phyloP scores from a whole-genome alignment of 805 yeast species.

The Vanderwaltozyma yarrowii region DNA sequence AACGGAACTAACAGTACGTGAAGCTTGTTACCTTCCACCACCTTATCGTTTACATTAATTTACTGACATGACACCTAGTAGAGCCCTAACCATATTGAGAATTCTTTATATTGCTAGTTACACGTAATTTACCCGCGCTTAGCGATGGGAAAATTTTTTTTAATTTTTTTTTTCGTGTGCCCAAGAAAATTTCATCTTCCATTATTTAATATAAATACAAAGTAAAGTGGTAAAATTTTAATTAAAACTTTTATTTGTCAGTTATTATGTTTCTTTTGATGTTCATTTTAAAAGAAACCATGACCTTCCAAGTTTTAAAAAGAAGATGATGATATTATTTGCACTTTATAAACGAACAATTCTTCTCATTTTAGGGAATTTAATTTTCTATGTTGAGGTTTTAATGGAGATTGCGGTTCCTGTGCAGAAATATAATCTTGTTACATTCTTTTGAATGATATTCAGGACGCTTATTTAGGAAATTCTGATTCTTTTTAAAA shows the following conservation, averaged over 20 bases:
- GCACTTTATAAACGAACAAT: conserved; percentile 28
- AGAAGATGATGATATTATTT: conserved; percentile 30
- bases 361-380: conserved; percentile 18
- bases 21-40: no score
- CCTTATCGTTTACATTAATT: no score
- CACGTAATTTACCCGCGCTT: no score
- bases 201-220: not conserved
- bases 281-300: conserved; percentile 9
- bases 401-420: conserved; percentile 32
- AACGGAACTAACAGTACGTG: no score
- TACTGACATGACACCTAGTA: no score
- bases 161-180: no score
- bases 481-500: conserved; percentile 29
- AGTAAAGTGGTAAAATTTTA: not conserved
- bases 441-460: conserved; percentile 28
- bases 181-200: no score
- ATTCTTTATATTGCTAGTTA: no score
- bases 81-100: no score
- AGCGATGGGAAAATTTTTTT: no score
- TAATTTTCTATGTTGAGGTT: conserved; percentile 18
- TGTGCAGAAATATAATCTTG: conserved; percentile 30
- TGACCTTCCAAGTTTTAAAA: conserved; percentile 33
- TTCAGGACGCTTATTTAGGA: conserved; percentile 27
- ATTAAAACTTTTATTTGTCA: not conserved
- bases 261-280: no score